Percentiles rank a stretch among this genome's conserved stretches.
Evolutionary conservation across 345 rosid genomes (phyloP).

Genomic region (Zanthoxylum bungeanum): DNA sequence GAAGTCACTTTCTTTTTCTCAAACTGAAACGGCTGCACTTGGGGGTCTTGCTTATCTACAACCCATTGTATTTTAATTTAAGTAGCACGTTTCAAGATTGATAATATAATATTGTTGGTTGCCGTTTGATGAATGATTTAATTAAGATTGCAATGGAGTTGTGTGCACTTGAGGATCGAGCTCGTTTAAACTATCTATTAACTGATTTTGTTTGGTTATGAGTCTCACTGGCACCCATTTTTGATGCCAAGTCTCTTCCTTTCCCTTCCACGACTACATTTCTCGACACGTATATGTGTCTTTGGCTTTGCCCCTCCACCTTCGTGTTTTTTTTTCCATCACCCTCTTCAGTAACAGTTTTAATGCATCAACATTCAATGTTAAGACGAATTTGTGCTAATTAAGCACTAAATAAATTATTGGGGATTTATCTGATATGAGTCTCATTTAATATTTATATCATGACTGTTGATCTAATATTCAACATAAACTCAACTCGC

Average conservation of each 20-base stretch:
- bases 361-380: no score
- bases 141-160: background rate
- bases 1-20: background rate
- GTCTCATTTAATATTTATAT: no score
- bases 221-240: conserved; percentile 13
- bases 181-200: background rate
- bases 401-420: no score
- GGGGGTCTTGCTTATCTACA: background rate
- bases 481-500: no score
- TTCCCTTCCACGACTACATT: background rate
- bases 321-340: no score
- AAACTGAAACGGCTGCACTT: conserved; percentile 9
- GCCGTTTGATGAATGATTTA: background rate
- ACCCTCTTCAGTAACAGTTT: no score
- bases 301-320: background rate
- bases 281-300: background rate
- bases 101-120: background rate
- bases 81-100: background rate
- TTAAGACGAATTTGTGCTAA: no score
- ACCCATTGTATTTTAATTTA: background rate
- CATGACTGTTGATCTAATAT: no score
- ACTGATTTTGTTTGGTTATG: conserved; percentile 26
- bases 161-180: background rate
- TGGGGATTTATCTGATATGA: no score
- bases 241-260: background rate